These are phyloP conservation scores for Hypoxylon intermedium DNA, from an alignment of 495 filamentous ascomycete species.

Conservation along the genomic window DNA sequence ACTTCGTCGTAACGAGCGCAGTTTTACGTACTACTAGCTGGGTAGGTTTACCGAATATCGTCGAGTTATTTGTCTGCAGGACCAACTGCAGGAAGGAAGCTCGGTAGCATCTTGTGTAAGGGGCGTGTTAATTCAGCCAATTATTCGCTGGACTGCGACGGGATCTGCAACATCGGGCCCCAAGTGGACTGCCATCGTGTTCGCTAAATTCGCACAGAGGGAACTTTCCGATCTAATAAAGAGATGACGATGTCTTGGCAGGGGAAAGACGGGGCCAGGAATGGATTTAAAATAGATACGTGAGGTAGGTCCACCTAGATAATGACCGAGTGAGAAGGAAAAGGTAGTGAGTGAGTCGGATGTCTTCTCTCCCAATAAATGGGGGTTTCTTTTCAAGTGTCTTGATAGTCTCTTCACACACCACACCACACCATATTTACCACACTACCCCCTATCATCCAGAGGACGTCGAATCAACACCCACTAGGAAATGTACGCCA, in stretches of 20 bases:
- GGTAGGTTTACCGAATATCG: too few relatives aligned
- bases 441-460: neutral
- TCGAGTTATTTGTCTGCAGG: slow-evolving; percentile 12
- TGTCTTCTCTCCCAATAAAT: too few relatives aligned
- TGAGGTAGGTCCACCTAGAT: slow-evolving; percentile 8
- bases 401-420: neutral
- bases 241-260: slow-evolving; percentile 25
- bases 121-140: slow-evolving; percentile 17
- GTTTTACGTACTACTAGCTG: too few relatives aligned
- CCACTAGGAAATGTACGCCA: slow-evolving; percentile 11
- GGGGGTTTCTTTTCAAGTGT: too few relatives aligned
- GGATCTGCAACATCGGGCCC: slow-evolving; percentile 26
- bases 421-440: neutral
- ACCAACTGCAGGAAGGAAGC: slow-evolving; percentile 15
- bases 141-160: slow-evolving; percentile 10
- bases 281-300: slow-evolving; percentile 9
- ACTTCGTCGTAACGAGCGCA: too few relatives aligned
- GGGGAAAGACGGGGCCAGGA: slow-evolving; percentile 9
- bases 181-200: slow-evolving; percentile 9
- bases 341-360: neutral
- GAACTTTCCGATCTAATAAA: slow-evolving; percentile 18
- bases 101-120: slow-evolving; percentile 16
- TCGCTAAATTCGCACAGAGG: slow-evolving; percentile 18
- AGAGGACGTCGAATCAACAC: neutral
- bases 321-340: slow-evolving; percentile 4